Evolutionary conservation across 2,329 filamentous ascomycete species (phyloP).

Genomic region (Exophiala oligosperma): DNA sequence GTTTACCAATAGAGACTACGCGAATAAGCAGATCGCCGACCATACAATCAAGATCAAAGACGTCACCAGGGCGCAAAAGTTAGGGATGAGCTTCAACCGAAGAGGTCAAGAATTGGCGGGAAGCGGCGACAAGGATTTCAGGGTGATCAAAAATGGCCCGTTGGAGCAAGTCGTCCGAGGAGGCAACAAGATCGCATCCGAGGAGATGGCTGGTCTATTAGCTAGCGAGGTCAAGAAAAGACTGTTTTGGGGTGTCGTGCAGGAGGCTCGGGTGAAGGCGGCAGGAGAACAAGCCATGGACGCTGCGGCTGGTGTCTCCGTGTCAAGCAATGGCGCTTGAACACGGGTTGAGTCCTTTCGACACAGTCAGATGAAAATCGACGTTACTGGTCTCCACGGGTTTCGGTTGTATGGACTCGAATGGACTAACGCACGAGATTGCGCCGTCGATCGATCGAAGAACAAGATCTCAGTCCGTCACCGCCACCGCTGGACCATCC

Average conservation of each 20-base stretch:
- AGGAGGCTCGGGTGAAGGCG: conserved; percentile 26
- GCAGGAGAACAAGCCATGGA: conserved; percentile 15
- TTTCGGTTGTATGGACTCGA: too few species aligned
- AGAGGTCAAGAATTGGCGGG: conserved; percentile 26
- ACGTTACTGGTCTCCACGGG: too few species aligned
- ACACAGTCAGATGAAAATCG: too few species aligned
- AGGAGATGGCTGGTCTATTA: conserved; percentile 51
- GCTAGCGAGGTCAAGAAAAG: conserved; percentile 54
- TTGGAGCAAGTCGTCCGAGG: conserved; percentile 57
- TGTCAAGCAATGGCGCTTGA: conserved; percentile 16
- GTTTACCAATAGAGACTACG: conserved; percentile 89
- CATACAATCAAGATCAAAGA: conserved; percentile 78
- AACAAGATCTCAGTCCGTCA: too few species aligned
- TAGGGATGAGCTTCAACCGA: conserved; percentile 13
- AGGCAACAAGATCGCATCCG: conserved; percentile 58
- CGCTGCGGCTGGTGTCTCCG: conserved; percentile 10
- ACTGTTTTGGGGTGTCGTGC: conserved; percentile 48
- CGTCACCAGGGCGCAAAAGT: conserved; percentile 48
- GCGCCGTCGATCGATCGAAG: too few species aligned
- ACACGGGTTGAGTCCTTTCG: neutral
- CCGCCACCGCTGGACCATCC: too few species aligned
- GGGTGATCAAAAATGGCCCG: conserved; percentile 43
- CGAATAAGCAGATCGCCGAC: conserved; percentile 88
- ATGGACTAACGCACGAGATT: neutral
- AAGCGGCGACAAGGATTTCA: conserved; percentile 30